Conservation (phyloP, 140 eudicot genomes). For the Ambrosia hybrid region DNA sequence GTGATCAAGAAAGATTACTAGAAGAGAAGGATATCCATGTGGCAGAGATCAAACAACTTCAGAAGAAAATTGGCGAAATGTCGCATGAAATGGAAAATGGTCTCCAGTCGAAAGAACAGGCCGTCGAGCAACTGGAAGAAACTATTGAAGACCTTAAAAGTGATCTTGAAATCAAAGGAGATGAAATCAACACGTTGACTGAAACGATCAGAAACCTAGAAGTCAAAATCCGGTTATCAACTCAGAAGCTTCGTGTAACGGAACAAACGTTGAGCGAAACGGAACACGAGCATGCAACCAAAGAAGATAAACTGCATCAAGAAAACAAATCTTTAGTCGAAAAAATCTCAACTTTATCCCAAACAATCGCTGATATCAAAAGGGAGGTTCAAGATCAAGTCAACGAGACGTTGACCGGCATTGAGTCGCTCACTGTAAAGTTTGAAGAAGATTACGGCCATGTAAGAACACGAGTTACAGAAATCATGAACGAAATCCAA, state of each 20-base stretch:
- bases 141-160: slow-evolving; percentile 61
- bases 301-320: slow-evolving; percentile 55
- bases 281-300: slow-evolving; percentile 52
- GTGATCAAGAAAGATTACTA: slow-evolving; percentile 27
- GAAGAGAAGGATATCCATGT: slow-evolving; percentile 38
- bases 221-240: slow-evolving; percentile 75
- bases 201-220: slow-evolving; percentile 69
- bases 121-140: slow-evolving; percentile 51
- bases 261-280: slow-evolving; percentile 71
- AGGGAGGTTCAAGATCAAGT: slow-evolving; percentile 50
- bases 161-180: slow-evolving; percentile 77
- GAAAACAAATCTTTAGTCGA: slow-evolving; percentile 52
- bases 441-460: slow-evolving; percentile 79
- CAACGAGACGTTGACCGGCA: slow-evolving; percentile 37
- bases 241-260: slow-evolving; percentile 83
- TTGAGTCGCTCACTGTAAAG: slow-evolving; percentile 58
- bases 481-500: slow-evolving; percentile 55
- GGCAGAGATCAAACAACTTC: slow-evolving; percentile 35
- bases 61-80: slow-evolving; percentile 36
- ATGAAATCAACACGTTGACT: slow-evolving; percentile 52
- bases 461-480: slow-evolving; percentile 53
- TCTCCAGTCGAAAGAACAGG: slow-evolving; percentile 40
- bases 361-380: slow-evolving; percentile 36
- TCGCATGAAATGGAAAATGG: slow-evolving; percentile 41
- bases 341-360: slow-evolving; percentile 44